Base-by-base conservation (phyloP, 2,329 filamentous ascomycete species). In the Colletotrichum sp. region DNA sequence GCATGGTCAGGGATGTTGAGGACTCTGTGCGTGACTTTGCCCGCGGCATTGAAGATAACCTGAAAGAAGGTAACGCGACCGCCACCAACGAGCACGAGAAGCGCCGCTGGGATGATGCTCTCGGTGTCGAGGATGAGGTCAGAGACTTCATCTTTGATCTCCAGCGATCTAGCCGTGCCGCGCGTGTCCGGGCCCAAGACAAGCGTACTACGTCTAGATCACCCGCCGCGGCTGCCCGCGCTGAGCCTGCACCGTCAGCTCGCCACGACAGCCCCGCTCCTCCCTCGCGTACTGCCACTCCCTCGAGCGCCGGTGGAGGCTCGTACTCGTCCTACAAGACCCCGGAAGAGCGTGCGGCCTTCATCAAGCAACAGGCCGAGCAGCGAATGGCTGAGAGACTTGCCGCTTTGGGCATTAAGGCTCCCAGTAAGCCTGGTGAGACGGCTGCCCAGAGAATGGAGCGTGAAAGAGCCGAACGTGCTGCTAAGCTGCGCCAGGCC, bases 61-160 rank as follows among this genome's bases (percentile, higher is more conserved):
- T 99, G 30, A 97, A 97, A 82, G 95, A 98, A 72, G 95, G 93
- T 57, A 91, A 89, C 57, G 92, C 94, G 77, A 94, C 93, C 80
- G 93, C 93, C 52, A 92, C 93, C 5, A 95, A 93, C 77, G 95
- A 98, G 85, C 96, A 98, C 83, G 97, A 99, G 87, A 93, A 92
- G 81, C 93, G 97, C 77, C 92, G 97, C 77, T 99, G 97, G 97
- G 96, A 99, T 80, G 97, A 99, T 85, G 97, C 93, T 12, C 90
- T 99, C 49, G 97, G 97, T 32, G 97, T 99, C 32, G 97, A 99
- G 83, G 96, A 99, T 81, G 96, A 98, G 81, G 94, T 99, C 77
- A 95, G 96, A 81, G 97, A 99, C 82, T 99, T 99, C 85, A 99
- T 99, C 83, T 99, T 97, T 83, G 97, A 99, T 80, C 88, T 99